Evolutionary conservation across 306 rosid species (phyloP).

Genomic region (Fagus sylvatica): DNA sequence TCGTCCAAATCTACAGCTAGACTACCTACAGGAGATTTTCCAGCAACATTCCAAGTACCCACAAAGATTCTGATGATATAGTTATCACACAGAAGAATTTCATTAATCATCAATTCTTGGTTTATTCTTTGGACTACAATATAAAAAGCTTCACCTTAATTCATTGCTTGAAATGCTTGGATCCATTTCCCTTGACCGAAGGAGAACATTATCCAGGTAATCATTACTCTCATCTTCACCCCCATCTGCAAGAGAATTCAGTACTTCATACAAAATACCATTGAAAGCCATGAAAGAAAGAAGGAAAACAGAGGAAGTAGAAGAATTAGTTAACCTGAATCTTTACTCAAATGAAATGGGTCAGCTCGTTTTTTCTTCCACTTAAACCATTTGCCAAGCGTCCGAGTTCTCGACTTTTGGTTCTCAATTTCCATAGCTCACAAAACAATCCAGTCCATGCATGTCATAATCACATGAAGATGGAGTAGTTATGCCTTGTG

Average conservation of each 20-base stretch:
- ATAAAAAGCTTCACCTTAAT: conserved; percentile 53
- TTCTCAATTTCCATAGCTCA: conserved; percentile 54
- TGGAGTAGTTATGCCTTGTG: conserved; percentile 7
- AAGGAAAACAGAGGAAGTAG: neutral
- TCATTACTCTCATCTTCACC: conserved; percentile 49
- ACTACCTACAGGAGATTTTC: conserved; percentile 78
- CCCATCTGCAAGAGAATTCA: conserved; percentile 42
- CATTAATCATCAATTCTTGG: neutral
- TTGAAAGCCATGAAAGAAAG: neutral
- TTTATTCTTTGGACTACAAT: conserved; percentile 12
- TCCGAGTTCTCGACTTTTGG: conserved; percentile 38
- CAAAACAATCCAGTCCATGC: conserved; percentile 14
- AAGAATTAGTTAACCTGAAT: conserved; percentile 49
- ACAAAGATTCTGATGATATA: conserved; percentile 63
- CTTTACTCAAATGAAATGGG: conserved; percentile 37
- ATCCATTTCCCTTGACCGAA: conserved; percentile 52
- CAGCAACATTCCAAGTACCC: conserved; percentile 97
- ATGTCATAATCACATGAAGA: conserved; percentile 14
- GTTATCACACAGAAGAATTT: conserved; percentile 5
- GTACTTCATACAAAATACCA: neutral
- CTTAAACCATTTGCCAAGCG: conserved; percentile 53
- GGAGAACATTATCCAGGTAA: conserved; percentile 34
- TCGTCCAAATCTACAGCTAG: conserved; percentile 85
- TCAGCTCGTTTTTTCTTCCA: conserved; percentile 49
- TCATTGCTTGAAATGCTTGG: conserved; percentile 65